Evolutionary conservation across 1,284 basidiomycete species (phyloP), one percentile per base, ranked within the genome.

Genomic region (Irpex lacteus): DNA sequence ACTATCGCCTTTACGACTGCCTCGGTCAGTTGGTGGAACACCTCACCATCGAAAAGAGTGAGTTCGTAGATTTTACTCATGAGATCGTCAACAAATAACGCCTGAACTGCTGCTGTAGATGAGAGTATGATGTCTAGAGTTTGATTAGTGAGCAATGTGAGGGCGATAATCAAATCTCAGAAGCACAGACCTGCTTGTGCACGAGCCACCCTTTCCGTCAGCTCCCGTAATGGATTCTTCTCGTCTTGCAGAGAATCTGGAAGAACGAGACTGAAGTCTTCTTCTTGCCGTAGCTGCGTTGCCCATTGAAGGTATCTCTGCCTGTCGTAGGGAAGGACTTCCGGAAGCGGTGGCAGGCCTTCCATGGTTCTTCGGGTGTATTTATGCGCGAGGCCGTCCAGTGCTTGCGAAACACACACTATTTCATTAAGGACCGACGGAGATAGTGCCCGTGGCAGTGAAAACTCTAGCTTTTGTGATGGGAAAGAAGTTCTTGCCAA

Each of bases 71-170:
- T 63, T 37, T 67, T 59, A 26, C 49, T 63, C 67, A 71, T 71
- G 62, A 69, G 62, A 36, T 72, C 68, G 61, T 71, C 71, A 40
- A 58, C 57, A 60, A 67, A 71, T 15, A 71, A 63, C 37, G 67
- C 34, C 4, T 67, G 67, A 19, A 67, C 59, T 19, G 67, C 68
- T 5, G 66, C 66, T 3, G 67, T 63, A 2, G 64, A 65, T 21
- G 60, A 18, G 13, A 11, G 3, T 13, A 36, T 50, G 40, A 61
- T 58, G 18, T 57, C 40, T 67, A n/a, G 19, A n/a, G 18, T 40
- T 13, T 15, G 37, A 60, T 37, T 8, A 8, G 21, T 5, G 37
- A 50, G 19, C 26, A 47, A 49, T 32, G 7, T 9, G 34, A 65
- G 32, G 32, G 40, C 26, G 26, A 26, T 26, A 26, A 60, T 53